phyloP scores from a whole-genome alignment of 164 flowering plant genomes.

The Saururus chinensis region DNA sequence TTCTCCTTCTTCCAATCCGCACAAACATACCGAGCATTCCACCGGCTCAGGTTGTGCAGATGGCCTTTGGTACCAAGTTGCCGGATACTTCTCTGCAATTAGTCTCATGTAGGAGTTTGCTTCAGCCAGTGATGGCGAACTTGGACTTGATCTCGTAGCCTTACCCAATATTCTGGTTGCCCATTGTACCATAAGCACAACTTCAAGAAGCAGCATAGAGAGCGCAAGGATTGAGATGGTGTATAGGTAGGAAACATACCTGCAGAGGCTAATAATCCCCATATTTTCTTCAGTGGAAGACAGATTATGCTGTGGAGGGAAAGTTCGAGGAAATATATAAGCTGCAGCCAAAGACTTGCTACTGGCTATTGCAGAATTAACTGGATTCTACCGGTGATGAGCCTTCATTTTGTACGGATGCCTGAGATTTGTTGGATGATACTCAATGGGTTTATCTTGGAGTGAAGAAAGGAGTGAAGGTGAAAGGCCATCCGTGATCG shows the following conservation, averaged over 20 bases:
- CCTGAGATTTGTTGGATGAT: too few relatives aligned
- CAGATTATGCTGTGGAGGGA: too few relatives aligned
- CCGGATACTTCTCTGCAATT: neutral
- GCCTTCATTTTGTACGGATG: too few relatives aligned
- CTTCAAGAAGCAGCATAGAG: neutral
- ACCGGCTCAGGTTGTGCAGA: neutral
- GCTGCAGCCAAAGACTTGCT: too few relatives aligned
- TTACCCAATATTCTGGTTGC: neutral
- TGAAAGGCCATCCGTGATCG: too few relatives aligned
- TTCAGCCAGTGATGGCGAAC: neutral
- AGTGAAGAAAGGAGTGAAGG: too few relatives aligned
- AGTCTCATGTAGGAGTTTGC: neutral
- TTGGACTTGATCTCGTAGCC: neutral
- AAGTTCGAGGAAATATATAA: too few relatives aligned
- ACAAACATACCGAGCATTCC: conserved; percentile 8
- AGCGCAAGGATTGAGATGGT: neutral
- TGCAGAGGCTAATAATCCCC: neutral
- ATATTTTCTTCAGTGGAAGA: too few relatives aligned
- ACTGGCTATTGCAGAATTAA: too few relatives aligned
- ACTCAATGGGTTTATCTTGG: too few relatives aligned
- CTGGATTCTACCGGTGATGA: too few relatives aligned
- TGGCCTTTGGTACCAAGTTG: neutral
- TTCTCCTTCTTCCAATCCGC: conserved; percentile 6
- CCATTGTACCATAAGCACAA: neutral
- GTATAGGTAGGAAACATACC: neutral